Evolutionary conservation across 768 basidiomycete genomes (phyloP), one percentile per base, ranked within the genome.

Genomic region (Rhodotorula babjevae): DNA sequence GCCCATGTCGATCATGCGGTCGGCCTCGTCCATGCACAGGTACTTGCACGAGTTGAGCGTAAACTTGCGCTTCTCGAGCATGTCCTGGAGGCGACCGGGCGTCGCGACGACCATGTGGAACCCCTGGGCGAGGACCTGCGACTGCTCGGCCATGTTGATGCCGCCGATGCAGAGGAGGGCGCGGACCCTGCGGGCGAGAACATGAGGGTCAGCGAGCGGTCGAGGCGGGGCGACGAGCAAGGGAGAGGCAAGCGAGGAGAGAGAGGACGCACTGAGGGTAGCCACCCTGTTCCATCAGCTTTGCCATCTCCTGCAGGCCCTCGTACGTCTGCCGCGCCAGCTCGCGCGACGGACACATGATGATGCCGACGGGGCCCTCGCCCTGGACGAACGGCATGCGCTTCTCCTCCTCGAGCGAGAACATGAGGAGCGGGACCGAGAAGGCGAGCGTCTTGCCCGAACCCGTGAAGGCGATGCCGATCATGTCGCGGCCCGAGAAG

Each of bases 391-490:
- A 92, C 0, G 95, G 90, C 49, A 98, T 82, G 75, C 91, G 93
- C 69, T 84, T 85, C 82, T 98, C 96, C 80, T 95, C 93, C 83
- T 98, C 95, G 25, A 95, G 84, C 2, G 93, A 90, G 76, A 91
- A 84, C 96, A 99, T 98, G 76, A 98, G 93, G 36, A 97, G 84
- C 5, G 96, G 96, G n/a, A 99, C 84, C 75, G 93, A 95, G 82
- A 99, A 99, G 0, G 94, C 89, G n/a, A 99, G 87, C 0, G 96
- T 99, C 83, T 99, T 99, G 25, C 96, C 96, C 0, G 95, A 98
- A 52, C 96, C 96, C 36, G 96, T 99, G 82, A 98, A 98, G 8
- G 96, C 96, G 75, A 99, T 98, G 29, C 96, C 96, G 74, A 98
- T 99, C 83, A 98, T 90, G 80, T 99, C 96, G 73, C 96, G 87